phyloP scores from a whole-genome alignment of 257 asterid species.

The Solanum chmielewskii region DNA sequence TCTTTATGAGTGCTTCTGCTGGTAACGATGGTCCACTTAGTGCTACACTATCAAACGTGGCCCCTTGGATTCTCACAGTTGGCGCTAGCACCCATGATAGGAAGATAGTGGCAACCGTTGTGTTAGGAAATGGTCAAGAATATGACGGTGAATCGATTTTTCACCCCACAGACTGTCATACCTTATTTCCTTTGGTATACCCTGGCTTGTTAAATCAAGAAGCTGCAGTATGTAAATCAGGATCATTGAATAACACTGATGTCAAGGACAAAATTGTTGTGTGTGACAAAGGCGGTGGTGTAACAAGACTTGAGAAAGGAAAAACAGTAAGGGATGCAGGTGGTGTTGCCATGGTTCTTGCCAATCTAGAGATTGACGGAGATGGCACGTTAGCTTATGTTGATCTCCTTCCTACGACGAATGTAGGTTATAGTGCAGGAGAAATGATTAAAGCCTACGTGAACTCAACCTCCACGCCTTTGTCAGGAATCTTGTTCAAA shows the following conservation, averaged over 20 bases:
- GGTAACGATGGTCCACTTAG: constrained; percentile 13
- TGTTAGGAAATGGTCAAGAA: constrained; percentile 16
- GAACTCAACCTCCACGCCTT: constrained; percentile 1
- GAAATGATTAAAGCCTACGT: constrained; percentile 10
- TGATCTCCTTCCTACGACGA: constrained; percentile 11
- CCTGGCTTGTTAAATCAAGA: neutral
- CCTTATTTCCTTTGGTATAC: constrained; percentile 4
- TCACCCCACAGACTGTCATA: neutral
- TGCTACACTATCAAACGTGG: constrained; percentile 10
- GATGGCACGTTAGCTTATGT: neutral
- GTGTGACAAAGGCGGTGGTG: constrained; percentile 2
- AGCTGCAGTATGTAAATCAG: neutral
- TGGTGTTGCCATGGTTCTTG: constrained; percentile 9
- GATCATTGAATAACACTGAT: neutral
- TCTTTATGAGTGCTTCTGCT: constrained; percentile 19
- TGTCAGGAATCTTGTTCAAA: constrained; percentile 5
- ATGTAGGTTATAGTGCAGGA: constrained; percentile 9
- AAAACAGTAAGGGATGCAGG: constrained; percentile 7
- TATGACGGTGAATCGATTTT: constrained; percentile 15
- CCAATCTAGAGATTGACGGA: neutral
- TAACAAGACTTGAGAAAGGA: constrained; percentile 4
- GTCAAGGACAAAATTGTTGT: constrained; percentile 13
- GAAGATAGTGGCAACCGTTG: neutral
- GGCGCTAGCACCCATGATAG: constrained; percentile 27
- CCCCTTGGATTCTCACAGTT: constrained; percentile 34